These are phyloP conservation scores for Dendrocalamus latiflorus DNA, from an alignment of 202 grass and related monocot species.

Conservation along the genomic window DNA sequence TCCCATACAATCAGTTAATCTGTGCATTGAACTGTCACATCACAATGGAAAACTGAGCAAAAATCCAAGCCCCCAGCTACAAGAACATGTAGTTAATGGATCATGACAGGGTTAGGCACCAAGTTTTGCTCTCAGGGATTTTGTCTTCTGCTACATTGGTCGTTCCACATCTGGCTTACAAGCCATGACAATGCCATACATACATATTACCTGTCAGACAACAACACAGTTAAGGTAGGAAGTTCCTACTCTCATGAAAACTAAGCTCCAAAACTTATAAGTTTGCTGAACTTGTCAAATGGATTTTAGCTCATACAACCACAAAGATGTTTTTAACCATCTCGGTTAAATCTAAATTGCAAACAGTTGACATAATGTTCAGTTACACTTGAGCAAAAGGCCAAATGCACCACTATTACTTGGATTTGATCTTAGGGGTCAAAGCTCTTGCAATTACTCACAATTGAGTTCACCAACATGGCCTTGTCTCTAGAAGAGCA, in stretches of 20 bases:
- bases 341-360: background rate
- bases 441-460: background rate
- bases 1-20: background rate
- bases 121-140: constrained; percentile 8
- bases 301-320: background rate
- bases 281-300: background rate
- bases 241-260: background rate
- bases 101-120: constrained; percentile 13
- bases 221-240: background rate
- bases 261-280: background rate
- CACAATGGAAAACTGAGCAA: background rate
- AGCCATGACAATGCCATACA: background rate
- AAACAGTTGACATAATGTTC: background rate
- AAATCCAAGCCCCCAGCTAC: constrained; percentile 11
- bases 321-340: background rate
- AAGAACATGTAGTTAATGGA: constrained; percentile 2
- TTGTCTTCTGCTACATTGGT: constrained; percentile 18
- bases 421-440: background rate
- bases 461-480: constrained; percentile 19
- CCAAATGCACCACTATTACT: background rate
- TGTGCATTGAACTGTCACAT: constrained; percentile 7
- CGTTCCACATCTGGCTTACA: constrained; percentile 7
- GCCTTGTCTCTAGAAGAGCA: constrained; percentile 8
- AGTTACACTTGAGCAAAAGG: background rate
- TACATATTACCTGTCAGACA: background rate